A percentile compares a stretch with the other conserved stretches of the same genome.
Evolutionary conservation across 2,329 filamentous ascomycete genomes (phyloP).

Genomic region (Pseudohalonectria lignicola): DNA sequence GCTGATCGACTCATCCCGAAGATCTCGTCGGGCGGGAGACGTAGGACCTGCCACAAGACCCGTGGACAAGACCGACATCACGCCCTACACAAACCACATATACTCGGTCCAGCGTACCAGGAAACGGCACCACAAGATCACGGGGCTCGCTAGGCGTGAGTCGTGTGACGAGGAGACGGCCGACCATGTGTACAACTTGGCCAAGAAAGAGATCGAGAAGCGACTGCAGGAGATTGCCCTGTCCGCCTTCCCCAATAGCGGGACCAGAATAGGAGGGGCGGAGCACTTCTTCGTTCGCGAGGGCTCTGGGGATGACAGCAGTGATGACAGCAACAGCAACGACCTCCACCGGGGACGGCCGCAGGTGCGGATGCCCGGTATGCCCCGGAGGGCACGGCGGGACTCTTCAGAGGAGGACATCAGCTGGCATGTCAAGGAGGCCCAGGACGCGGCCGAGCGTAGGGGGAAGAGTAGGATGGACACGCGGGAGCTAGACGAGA

Average conservation of each 20-base stretch:
- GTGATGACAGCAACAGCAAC: slow-evolving; percentile 16
- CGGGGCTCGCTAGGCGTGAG: slow-evolving; percentile 45
- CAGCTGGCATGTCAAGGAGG: slow-evolving; percentile 67
- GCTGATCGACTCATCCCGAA: slow-evolving; percentile 67
- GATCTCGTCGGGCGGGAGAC: slow-evolving; percentile 58
- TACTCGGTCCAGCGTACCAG: slow-evolving; percentile 36
- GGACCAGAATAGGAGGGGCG: slow-evolving; percentile 56
- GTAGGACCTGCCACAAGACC: slow-evolving; percentile 49
- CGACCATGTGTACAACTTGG: slow-evolving; percentile 67
- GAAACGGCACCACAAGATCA: slow-evolving; percentile 25
- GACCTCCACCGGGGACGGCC: slow-evolving; percentile 1
- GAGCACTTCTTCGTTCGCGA: slow-evolving; percentile 60
- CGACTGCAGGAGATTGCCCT: slow-evolving; percentile 69
- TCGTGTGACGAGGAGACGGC: slow-evolving; percentile 66
- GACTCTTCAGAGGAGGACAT: slow-evolving; percentile 52
- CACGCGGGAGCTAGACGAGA: slow-evolving; percentile 18
- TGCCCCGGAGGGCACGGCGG: slow-evolving; percentile 26
- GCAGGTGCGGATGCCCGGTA: not conserved
- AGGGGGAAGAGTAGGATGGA: slow-evolving; percentile 4
- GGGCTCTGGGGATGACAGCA: slow-evolving; percentile 46
- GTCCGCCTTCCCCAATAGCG: slow-evolving; percentile 65
- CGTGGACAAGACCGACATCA: slow-evolving; percentile 63
- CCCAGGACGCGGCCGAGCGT: slow-evolving; percentile 36
- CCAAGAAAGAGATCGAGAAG: slow-evolving; percentile 68
- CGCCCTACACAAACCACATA: slow-evolving; percentile 51